Evolutionary conservation across 2,329 filamentous ascomycete species (phyloP).

Genomic region (Fusarium sambucinum): DNA sequence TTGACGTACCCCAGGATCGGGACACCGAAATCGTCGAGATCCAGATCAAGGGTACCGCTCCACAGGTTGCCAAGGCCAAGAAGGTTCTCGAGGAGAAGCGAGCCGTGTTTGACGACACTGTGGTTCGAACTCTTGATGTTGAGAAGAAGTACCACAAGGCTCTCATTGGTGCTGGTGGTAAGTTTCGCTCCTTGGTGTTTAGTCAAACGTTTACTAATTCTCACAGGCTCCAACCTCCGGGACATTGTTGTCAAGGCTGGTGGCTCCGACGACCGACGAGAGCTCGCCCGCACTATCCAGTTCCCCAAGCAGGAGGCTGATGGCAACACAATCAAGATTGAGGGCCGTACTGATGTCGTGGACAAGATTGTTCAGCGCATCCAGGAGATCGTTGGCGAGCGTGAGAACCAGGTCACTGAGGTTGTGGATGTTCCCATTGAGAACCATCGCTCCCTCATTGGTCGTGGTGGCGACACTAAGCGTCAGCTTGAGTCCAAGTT

Average conservation of each 20-base stretch:
- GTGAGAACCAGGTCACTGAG: conserved; percentile 84
- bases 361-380: conserved; percentile 90
- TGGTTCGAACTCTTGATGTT: conserved; percentile 86
- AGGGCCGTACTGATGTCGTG: conserved; percentile 85
- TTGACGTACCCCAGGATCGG: conserved; percentile 87
- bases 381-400: conserved; percentile 82
- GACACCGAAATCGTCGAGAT: conserved; percentile 86
- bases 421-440: conserved; percentile 85
- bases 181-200: conserved; percentile 51
- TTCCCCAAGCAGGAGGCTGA: conserved; percentile 91
- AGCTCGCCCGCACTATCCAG: conserved; percentile 88
- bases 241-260: conserved; percentile 89
- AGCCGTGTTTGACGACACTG: conserved; percentile 88
- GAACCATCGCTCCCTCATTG: conserved; percentile 92
- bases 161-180: conserved; percentile 90
- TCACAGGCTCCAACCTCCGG: conserved; percentile 79
- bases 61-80: conserved; percentile 91
- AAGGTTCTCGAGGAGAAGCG: conserved; percentile 89
- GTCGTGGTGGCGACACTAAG: conserved; percentile 88
- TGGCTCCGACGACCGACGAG: conserved; percentile 86
- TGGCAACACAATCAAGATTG: conserved; percentile 86
- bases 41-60: conserved; percentile 90
- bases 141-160: conserved; percentile 93
- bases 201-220: conserved; percentile 48
- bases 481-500: conserved; percentile 88